Percentiles rank a stretch among this genome's conserved stretches.
Evolutionary conservation across 2,329 filamentous ascomycete genomes (phyloP).

Genomic region (Colletotrichum liaoningense): DNA sequence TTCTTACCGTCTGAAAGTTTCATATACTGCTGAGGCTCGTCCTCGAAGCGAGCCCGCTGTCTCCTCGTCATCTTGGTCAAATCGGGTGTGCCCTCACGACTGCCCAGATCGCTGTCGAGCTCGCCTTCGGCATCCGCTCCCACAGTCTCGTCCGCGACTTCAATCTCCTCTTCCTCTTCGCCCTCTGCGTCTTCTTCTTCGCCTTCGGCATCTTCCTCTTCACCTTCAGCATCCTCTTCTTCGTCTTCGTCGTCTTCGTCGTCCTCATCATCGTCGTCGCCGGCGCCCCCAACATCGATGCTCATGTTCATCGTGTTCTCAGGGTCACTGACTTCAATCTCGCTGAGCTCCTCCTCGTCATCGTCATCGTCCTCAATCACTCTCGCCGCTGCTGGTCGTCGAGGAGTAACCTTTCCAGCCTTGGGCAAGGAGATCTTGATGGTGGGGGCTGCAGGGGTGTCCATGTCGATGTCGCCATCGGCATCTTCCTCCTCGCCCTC

Average conservation of each 20-base stretch:
- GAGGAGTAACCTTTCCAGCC: constrained; percentile 29
- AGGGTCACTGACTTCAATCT: constrained; percentile 41
- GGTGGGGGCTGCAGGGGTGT: constrained; percentile 41
- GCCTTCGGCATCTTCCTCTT: constrained; percentile 57
- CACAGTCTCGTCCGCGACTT: constrained; percentile 38
- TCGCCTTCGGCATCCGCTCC: constrained; percentile 53
- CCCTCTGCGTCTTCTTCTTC: constrained; percentile 50
- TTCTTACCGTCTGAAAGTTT: constrained; percentile 69
- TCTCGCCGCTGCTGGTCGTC: constrained; percentile 35
- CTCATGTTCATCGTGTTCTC: constrained; percentile 42
- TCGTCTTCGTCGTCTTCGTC: constrained; percentile 55
- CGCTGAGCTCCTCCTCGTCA: constrained; percentile 37
- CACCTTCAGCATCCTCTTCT: constrained; percentile 56
- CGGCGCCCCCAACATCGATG: constrained; percentile 50
- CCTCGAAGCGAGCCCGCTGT: constrained; percentile 69
- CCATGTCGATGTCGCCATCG: constrained; percentile 62
- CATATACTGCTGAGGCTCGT: constrained; percentile 65
- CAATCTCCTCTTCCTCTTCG: constrained; percentile 52
- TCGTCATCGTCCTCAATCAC: constrained; percentile 39
- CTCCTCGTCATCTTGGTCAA: constrained; percentile 71
- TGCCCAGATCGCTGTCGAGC: constrained; percentile 58
- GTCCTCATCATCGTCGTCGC: constrained; percentile 37
- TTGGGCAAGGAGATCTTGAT: constrained; percentile 37
- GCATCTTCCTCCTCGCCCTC: constrained; percentile 43
- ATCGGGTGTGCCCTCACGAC: constrained; percentile 63